Percentiles rank a stretch among this genome's conserved stretches.
These are phyloP conservation scores for Colletotrichum sp. DNA, from an alignment of 2,329 filamentous ascomycete genomes.

Conservation along the genomic window DNA sequence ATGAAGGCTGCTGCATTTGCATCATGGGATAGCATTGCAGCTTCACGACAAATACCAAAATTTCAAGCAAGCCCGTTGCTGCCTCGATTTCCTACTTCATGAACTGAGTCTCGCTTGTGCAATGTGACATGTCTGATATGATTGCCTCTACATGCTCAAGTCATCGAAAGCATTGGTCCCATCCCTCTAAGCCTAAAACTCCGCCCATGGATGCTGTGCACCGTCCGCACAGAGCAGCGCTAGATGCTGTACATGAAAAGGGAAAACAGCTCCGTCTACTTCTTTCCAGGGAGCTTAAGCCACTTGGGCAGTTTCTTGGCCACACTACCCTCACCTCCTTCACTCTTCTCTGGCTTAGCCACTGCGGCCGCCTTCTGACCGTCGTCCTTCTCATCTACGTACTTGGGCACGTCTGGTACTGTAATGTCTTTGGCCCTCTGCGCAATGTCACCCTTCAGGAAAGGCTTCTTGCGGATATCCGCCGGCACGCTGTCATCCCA, in stretches of 20 bases:
- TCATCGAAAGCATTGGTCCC: background rate
- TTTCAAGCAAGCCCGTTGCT: conserved; percentile 18
- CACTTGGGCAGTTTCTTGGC: conserved; percentile 69
- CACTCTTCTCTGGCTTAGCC: conserved; percentile 38
- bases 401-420: conserved; percentile 60
- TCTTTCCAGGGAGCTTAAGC: conserved; percentile 75
- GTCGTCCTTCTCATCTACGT: conserved; percentile 43
- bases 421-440: conserved; percentile 70
- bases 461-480: conserved; percentile 58
- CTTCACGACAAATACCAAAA: conserved; percentile 40
- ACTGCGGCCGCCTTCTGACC: conserved; percentile 29
- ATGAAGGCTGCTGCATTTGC: conserved; percentile 27
- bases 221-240: background rate
- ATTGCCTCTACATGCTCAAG: background rate
- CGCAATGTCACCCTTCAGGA: conserved; percentile 64
- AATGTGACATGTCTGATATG: background rate
- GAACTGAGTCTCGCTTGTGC: background rate
- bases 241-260: conserved; percentile 30
- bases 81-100: background rate
- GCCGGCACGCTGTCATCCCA: conserved; percentile 72
- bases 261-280: conserved; percentile 46
- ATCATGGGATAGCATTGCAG: conserved; percentile 34
- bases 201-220: background rate
- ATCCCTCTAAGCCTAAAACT: background rate
- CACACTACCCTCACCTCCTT: conserved; percentile 37